Evolutionary conservation across 2,329 filamentous ascomycete genomes (phyloP).

Genomic region (Phyllosticta citriasiana): DNA sequence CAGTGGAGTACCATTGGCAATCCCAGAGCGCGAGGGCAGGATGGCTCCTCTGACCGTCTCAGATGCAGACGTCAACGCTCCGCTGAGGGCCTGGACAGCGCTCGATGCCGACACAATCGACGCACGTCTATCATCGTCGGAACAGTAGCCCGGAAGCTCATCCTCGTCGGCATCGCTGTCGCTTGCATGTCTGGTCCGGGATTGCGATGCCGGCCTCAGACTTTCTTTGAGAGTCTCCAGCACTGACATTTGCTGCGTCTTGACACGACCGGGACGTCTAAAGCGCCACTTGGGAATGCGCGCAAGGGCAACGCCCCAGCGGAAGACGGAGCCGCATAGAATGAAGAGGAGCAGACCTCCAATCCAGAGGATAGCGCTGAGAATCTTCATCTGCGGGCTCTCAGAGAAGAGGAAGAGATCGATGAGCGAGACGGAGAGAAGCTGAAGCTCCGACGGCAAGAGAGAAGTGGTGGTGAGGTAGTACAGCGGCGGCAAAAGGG

Average conservation of each 20-base stretch:
- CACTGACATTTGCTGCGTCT: conserved; percentile 34
- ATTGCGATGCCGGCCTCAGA: conserved; percentile 15
- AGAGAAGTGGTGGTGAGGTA: conserved; percentile 83
- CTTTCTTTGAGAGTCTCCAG: conserved; percentile 31
- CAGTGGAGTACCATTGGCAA: neutral
- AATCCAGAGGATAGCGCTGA: conserved; percentile 36
- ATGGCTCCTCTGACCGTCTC: conserved; percentile 1
- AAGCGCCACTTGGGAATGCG: conserved; percentile 90
- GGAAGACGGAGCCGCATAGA: conserved; percentile 61
- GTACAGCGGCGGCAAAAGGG: conserved; percentile 61
- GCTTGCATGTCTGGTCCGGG: conserved; percentile 3
- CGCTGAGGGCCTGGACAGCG: neutral
- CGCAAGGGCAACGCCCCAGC: conserved; percentile 76
- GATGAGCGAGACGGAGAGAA: conserved; percentile 73
- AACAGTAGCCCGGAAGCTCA: conserved; percentile 9
- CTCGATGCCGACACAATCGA: conserved; percentile 5
- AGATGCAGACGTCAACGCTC: neutral
- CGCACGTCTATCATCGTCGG: conserved; percentile 3
- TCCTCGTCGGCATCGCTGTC: conserved; percentile 42
- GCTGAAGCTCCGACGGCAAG: conserved; percentile 74
- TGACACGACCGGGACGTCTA: conserved; percentile 43
- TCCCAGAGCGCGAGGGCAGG: neutral
- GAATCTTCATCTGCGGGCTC: conserved; percentile 44
- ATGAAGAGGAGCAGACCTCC: conserved; percentile 69
- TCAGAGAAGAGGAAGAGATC: conserved; percentile 67